Conservation (phyloP, 2,329 filamentous ascomycete genomes). For the Pezicula radicicola region DNA sequence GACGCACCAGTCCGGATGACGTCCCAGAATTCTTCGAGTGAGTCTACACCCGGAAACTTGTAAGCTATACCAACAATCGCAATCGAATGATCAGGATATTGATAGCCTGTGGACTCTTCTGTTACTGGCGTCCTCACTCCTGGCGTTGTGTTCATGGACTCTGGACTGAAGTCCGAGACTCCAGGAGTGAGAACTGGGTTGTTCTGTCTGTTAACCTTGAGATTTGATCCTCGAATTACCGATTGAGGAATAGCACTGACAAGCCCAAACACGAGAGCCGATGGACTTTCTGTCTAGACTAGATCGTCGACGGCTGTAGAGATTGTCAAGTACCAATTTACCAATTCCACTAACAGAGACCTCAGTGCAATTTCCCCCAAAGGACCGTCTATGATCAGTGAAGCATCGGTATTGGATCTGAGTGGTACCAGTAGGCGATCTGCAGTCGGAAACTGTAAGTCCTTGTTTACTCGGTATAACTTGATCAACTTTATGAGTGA, state of each 20-base stretch:
- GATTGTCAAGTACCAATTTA: constrained; percentile 9
- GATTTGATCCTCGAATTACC: too few species aligned
- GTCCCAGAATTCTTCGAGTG: constrained; percentile 45
- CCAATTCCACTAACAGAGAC: background rate
- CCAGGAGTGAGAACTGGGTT: too few species aligned
- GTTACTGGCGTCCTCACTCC: too few species aligned
- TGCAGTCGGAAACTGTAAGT: background rate
- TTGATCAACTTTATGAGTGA: too few species aligned
- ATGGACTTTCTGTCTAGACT: background rate
- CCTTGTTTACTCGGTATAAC: too few species aligned
- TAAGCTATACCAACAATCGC: constrained; percentile 35
- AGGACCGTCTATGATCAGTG: background rate
- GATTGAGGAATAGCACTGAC: background rate
- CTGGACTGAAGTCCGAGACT: too few species aligned
- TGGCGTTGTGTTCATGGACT: too few species aligned
- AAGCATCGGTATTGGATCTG: constrained; percentile 1
- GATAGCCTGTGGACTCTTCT: background rate
- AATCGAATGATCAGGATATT: constrained; percentile 14
- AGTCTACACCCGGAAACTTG: constrained; percentile 35
- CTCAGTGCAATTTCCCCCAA: constrained; percentile 4
- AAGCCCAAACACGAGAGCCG: too few species aligned
- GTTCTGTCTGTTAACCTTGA: too few species aligned
- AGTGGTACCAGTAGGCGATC: constrained; percentile 1
- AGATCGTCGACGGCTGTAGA: background rate
- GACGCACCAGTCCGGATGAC: constrained; percentile 30